Evolutionary conservation across 345 rosid species (phyloP).

Genomic region (Angophora floribunda): DNA sequence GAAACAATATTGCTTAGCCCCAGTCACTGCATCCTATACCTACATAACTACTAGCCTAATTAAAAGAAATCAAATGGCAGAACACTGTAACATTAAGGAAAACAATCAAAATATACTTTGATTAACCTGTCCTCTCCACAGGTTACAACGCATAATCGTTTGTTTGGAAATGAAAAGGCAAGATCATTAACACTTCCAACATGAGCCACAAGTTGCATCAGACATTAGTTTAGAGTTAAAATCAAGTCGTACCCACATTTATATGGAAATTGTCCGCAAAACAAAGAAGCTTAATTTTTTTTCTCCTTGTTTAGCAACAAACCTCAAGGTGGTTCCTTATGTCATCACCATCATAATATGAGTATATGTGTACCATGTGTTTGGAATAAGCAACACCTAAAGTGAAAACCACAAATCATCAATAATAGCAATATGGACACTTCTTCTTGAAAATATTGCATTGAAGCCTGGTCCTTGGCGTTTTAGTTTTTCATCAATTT

Average conservation of each 20-base stretch:
- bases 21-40: slow-evolving; percentile 27
- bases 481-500: too few species aligned
- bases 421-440: too few species aligned
- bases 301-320: too few species aligned
- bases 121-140: slow-evolving; percentile 26
- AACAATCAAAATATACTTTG: slow-evolving; percentile 2
- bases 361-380: too few species aligned
- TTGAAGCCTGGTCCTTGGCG: too few species aligned
- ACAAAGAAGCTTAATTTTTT: neutral
- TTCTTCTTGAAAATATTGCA: too few species aligned
- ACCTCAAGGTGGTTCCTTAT: too few species aligned
- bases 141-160: slow-evolving; percentile 22
- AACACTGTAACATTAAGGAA: neutral
- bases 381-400: too few species aligned
- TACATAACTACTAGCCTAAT: neutral
- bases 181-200: slow-evolving; percentile 24
- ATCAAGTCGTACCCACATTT: neutral
- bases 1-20: slow-evolving; percentile 1
- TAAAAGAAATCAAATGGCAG: neutral
- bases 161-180: slow-evolving; percentile 21
- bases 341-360: too few species aligned
- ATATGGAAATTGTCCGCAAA: neutral
- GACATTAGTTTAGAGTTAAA: neutral
- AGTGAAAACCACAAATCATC: too few species aligned
- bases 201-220: slow-evolving; percentile 23